Percentiles rank a stretch among this genome's conserved stretches.
phyloP scores from a whole-genome alignment of 108 stramenopile species.

The Aureococcus anophagefferens region DNA sequence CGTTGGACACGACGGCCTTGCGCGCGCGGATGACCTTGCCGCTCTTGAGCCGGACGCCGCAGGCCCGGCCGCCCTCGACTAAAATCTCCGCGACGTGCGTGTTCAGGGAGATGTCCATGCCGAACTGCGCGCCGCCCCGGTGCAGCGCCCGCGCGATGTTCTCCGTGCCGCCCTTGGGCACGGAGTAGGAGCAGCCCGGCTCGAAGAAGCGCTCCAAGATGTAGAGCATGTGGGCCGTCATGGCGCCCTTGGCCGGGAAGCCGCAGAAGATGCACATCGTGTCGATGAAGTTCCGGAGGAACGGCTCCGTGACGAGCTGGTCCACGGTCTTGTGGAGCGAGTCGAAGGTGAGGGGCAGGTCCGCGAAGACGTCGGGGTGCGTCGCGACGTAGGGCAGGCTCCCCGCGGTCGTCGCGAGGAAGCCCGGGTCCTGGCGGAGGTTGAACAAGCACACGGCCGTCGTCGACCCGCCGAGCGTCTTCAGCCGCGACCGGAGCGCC shows the following conservation, averaged over 20 bases:
- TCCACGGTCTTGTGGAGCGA: conserved; percentile 75
- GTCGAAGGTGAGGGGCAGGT: conserved; percentile 74
- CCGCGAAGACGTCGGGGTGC: conserved; percentile 76
- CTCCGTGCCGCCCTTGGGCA: conserved; percentile 75
- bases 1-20: conserved; percentile 85
- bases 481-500: conserved; percentile 59
- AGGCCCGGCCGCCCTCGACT: conserved; percentile 72
- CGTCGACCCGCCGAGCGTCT: conserved; percentile 71
- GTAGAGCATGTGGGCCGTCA: conserved; percentile 78
- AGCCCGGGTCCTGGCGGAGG: conserved; percentile 71
- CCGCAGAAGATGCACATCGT: conserved; percentile 88
- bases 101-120: conserved; percentile 71
- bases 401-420: conserved; percentile 76
- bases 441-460: conserved; percentile 70
- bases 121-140: conserved; percentile 69
- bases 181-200: conserved; percentile 50
- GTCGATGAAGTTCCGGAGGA: conserved; percentile 80
- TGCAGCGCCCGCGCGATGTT: conserved; percentile 64
- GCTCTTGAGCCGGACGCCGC: conserved; percentile 74
- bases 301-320: conserved; percentile 74
- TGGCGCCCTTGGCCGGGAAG: conserved; percentile 85
- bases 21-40: conserved; percentile 70
- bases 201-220: conserved; percentile 82
- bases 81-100: conserved; percentile 80
- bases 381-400: conserved; percentile 66